Evolutionary conservation across 2,329 filamentous ascomycete species (phyloP), one percentile per base, ranked within the genome.

Genomic region (Trichoderma sp.): DNA sequence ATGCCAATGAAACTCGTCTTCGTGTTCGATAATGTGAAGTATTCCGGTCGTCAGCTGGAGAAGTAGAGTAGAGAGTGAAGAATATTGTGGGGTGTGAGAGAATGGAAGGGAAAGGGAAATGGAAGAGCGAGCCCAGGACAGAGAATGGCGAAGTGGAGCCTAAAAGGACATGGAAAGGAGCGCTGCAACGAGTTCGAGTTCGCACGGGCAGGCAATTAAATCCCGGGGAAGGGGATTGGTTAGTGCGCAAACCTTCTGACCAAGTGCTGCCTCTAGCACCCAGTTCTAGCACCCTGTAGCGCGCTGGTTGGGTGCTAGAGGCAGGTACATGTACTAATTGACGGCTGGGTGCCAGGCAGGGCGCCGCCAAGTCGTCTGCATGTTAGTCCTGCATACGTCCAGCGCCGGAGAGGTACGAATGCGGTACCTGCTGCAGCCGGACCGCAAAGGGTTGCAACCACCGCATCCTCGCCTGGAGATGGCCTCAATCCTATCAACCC

Each of bases 201-300:
- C 65, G 65, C 56, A 62, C 16, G 38, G 53, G 35, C 53, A 60
- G 33, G 67, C 66, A 72, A 53, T 62, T 60, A 67, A 65, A 74
- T 67, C 63, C 71, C 71, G 71, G 63, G 71, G 63, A 53, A 74
- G 71, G 71, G 71, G 71, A 74, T 67, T 74, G 63, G 71, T 14
- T 45, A 60, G 62, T 21, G 50, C 50, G 21, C 21, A 56, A 56
- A 21, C 50, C 50, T 56, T 56, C 50, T 56, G 50, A 56, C 50
- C 50, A 24, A 24, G 50, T 14, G 50, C 50, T 56, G 21, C 41
- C 50, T 56, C 45, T 53, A 53, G 45, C 41, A 50, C 41, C 7
- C 41, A 9, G 35, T 38, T 50, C 41, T 50, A 53, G 45, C 45
- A 53, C 45, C n/a, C 45, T 53, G 50, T 56, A 56, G 50, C n/a